Evolutionary conservation across 2,329 filamentous ascomycete genomes (phyloP), one percentile per base, ranked within the genome.

Genomic region (Aspergillus transmontanensis): DNA sequence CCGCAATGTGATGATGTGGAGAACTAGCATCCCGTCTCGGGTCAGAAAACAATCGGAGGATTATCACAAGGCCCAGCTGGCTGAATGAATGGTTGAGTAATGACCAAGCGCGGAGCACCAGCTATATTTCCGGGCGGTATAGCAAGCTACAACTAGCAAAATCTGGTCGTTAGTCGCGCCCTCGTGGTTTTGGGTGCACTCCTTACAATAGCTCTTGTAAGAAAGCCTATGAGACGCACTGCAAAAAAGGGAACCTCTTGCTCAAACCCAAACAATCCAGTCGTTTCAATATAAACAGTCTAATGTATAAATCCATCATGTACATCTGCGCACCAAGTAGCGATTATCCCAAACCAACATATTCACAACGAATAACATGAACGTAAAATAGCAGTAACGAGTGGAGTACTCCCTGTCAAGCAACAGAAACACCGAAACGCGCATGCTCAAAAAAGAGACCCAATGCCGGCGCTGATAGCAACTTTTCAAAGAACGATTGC

Each of bases 401-500:
- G 51, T 41, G 58, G 58, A 60, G 48, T 50, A 23, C 53, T 55
- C 57, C 56, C 62, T 56, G 12, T 26, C 43, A 60, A 64, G 59
- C 65, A 62, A 61, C 30, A 62, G n/a, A 66, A 70, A 74, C 68
- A 68, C 72, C 71, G 48, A 66, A 71, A 71, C 72, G 67, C 70
- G 64, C 65, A 66, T 66, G 68, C 70, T 72, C 28, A 7, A 48
- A 39, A 61, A 59, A 58, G 60, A 68, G 60, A 57, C 63, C 60
- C 53, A 64, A 63, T 66, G 59, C 60, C 58, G 43, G 67, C 64
- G 65, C 62, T 66, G 54, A 48, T 51, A 57, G 28, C 46, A 50
- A 60, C 60, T 50, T 51, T 48, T 36, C 43, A 57, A 26, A 60
- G 26, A 45, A 51, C 28, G 51, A 36, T 66, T 51, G n/a, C n/a